Percentiles rank a stretch among this genome's conserved stretches.
Conservation (phyloP, 495 filamentous ascomycete species). For the Ramalina peruviana region DNA sequence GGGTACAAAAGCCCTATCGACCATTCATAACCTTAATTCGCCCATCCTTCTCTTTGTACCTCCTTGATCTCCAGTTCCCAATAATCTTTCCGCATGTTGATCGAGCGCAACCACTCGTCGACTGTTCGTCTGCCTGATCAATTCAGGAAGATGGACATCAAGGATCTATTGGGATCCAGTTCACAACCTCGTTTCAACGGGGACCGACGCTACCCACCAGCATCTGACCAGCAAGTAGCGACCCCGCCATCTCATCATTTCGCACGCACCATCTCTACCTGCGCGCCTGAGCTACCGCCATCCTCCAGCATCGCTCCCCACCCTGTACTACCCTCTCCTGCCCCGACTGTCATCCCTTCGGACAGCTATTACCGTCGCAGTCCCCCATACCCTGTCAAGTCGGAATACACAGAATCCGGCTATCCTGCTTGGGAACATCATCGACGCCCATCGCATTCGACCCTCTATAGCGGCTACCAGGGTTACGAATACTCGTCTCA, state of each 20-base stretch:
- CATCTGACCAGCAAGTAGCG: neutral
- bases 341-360: neutral
- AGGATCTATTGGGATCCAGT: constrained; percentile 2
- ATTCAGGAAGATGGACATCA: constrained; percentile 4
- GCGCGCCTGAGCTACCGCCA: neutral
- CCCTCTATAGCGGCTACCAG: neutral
- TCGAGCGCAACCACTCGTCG: neutral
- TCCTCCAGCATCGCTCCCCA: neutral
- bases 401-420: neutral
- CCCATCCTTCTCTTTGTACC: neutral
- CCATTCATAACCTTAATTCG: neutral
- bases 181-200: neutral
- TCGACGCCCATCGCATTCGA: neutral
- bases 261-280: neutral
- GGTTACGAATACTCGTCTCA: neutral
- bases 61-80: neutral
- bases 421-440: neutral
- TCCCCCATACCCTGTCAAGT: neutral
- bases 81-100: constrained; percentile 1
- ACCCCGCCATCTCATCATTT: neutral
- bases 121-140: neutral
- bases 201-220: neutral
- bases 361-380: neutral
- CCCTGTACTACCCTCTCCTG: neutral
- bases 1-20: too few species aligned